These are phyloP conservation scores for Inosperma sp. DNA, from an alignment of 768 basidiomycete genomes.

Conservation along the genomic window DNA sequence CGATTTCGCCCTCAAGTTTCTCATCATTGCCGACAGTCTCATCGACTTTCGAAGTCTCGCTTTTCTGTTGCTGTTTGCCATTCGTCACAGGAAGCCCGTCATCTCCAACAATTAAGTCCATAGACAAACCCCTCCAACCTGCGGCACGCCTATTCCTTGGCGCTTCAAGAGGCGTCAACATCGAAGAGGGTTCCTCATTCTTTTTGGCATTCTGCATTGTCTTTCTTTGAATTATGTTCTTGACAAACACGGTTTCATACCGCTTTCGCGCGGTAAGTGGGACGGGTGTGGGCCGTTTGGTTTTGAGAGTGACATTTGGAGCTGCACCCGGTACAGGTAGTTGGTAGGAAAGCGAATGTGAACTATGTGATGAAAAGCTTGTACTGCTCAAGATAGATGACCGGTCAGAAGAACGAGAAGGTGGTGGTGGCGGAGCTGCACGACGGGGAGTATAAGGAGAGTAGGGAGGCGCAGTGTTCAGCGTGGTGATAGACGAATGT, in stretches of 20 bases:
- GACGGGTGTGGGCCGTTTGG: slow-evolving; percentile 59
- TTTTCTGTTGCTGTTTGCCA: slow-evolving; percentile 11
- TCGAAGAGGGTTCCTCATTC: slow-evolving; percentile 27
- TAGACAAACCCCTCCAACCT: slow-evolving; percentile 59
- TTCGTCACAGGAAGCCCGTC: slow-evolving; percentile 1
- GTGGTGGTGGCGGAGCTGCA: slow-evolving; percentile 37
- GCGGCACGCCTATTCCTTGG: slow-evolving; percentile 53
- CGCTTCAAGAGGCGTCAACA: slow-evolving; percentile 32
- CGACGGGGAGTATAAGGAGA: slow-evolving; percentile 39
- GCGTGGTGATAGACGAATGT: slow-evolving; percentile 31
- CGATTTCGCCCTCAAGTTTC: slow-evolving; percentile 49
- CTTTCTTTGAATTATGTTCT: slow-evolving; percentile 51
- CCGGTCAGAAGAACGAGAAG: slow-evolving; percentile 55
- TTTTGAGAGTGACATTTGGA: slow-evolving; percentile 21
- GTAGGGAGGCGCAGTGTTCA: slow-evolving; percentile 22
- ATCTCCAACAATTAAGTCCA: slow-evolving; percentile 3
- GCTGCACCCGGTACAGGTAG: slow-evolving; percentile 13
- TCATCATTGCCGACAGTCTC: slow-evolving; percentile 39
- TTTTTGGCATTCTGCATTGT: slow-evolving; percentile 34
- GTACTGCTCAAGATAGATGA: slow-evolving; percentile 56
- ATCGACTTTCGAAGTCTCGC: slow-evolving; percentile 22
- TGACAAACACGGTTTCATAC: slow-evolving; percentile 63
- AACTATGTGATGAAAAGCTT: slow-evolving; percentile 30
- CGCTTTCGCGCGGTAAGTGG: slow-evolving; percentile 59
- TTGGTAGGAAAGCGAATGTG: slow-evolving; percentile 20